phyloP scores from a whole-genome alignment of 2,329 filamentous ascomycete species.

The Fusarium scirpi region DNA sequence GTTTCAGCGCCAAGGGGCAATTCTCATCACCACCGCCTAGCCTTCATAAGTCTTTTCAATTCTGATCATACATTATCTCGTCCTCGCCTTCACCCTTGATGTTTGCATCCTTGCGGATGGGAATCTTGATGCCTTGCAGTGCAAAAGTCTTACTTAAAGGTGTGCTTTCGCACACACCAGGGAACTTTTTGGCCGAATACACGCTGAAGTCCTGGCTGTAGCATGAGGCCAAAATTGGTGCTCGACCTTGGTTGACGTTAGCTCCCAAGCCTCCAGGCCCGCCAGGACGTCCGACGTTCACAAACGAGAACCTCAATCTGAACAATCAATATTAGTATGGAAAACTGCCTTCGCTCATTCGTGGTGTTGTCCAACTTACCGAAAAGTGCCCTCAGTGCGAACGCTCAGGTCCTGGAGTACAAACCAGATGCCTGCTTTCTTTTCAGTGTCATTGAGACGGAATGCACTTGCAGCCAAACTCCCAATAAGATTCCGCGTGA shows the following conservation, averaged over 20 bases:
- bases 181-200: slow-evolving; percentile 97
- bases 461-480: slow-evolving; percentile 91
- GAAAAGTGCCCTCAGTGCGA: slow-evolving; percentile 89
- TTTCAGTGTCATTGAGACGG: slow-evolving; percentile 80
- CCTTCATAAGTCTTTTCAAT: neutral
- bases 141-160: slow-evolving; percentile 92
- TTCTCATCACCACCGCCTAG: neutral
- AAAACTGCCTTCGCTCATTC: neutral
- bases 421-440: slow-evolving; percentile 94
- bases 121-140: slow-evolving; percentile 94
- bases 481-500: slow-evolving; percentile 93
- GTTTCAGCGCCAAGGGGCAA: neutral
- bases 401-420: slow-evolving; percentile 96
- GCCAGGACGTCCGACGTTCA: slow-evolving; percentile 77
- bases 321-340: slow-evolving; percentile 32
- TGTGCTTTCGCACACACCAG: slow-evolving; percentile 95
- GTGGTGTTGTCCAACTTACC: slow-evolving; percentile 65
- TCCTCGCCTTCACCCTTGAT: slow-evolving; percentile 66
- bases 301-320: slow-evolving; percentile 78
- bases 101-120: slow-evolving; percentile 87
- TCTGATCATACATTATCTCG: slow-evolving; percentile 55
- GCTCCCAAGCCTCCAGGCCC: slow-evolving; percentile 55
- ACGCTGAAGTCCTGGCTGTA: slow-evolving; percentile 94
- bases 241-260: slow-evolving; percentile 77
- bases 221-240: slow-evolving; percentile 84